Evolutionary conservation across 1,139 yeast genomes (phyloP).

Genomic region (Meyerozyma guilliermondii): DNA sequence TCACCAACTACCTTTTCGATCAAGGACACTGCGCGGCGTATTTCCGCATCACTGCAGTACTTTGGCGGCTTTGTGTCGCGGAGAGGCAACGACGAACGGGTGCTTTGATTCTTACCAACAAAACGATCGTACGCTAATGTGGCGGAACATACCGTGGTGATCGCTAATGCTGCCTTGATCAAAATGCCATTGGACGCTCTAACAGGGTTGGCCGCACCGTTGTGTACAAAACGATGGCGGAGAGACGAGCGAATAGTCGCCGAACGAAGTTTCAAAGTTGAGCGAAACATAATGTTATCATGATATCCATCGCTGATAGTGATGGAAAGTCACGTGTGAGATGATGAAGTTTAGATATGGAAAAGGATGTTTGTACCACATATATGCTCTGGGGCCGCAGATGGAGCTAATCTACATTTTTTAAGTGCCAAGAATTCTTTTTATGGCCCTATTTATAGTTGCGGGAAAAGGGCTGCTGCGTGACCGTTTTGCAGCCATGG

Average conservation of each 20-base stretch:
- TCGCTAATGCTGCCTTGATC: background rate
- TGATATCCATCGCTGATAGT: background rate
- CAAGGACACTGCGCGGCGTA: slow-evolving; percentile 19
- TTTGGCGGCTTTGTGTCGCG: slow-evolving; percentile 9
- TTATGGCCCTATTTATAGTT: background rate
- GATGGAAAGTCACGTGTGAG: background rate
- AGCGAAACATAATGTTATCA: background rate
- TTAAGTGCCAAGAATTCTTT: background rate
- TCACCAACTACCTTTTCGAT: slow-evolving; percentile 15
- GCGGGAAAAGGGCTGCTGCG: background rate
- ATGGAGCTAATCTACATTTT: no score
- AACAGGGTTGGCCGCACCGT: background rate
- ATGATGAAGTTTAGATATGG: background rate
- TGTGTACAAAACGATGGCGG: background rate
- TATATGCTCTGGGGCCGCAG: no score
- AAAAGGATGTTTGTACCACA: background rate
- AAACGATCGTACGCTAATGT: background rate
- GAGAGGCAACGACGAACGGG: background rate
- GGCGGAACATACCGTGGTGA: background rate
- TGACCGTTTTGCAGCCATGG: background rate
- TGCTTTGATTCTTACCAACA: background rate
- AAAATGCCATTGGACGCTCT: background rate
- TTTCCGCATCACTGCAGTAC: slow-evolving; percentile 16
- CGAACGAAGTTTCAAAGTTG: background rate
- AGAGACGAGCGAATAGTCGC: background rate